A percentile compares a stretch with the other conserved stretches of the same genome.
phyloP scores from a whole-genome alignment of 2,329 filamentous ascomycete genomes.

The Paecilomyces sp. region DNA sequence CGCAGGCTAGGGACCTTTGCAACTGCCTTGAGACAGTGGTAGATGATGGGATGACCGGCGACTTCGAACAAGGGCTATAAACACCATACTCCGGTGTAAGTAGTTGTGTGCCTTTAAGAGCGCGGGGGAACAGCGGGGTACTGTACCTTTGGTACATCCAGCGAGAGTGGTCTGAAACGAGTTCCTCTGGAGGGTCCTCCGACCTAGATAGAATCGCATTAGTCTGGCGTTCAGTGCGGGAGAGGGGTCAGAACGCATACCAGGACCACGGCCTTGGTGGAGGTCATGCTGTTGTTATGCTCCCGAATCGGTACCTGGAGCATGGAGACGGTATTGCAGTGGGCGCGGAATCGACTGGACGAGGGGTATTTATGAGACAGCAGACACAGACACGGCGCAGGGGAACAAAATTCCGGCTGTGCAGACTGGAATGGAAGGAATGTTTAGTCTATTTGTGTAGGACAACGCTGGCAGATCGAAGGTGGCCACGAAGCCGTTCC shows the following conservation, averaged over 20 bases:
- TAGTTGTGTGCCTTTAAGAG: background rate
- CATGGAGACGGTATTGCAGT: constrained; percentile 23
- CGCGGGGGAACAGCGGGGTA: background rate
- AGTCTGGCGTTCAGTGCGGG: background rate
- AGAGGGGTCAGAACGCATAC: constrained; percentile 44
- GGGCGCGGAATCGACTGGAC: constrained; percentile 3
- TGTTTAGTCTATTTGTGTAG: background rate
- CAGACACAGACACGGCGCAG: constrained; percentile 3
- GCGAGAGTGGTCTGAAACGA: constrained; percentile 85
- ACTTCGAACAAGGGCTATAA: constrained; percentile 90
- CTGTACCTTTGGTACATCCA: constrained; percentile 84
- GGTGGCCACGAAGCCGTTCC: constrained; percentile 4
- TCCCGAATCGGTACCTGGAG: constrained; percentile 40
- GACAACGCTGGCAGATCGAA: background rate
- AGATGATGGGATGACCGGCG: constrained; percentile 95
- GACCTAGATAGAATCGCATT: constrained; percentile 54
- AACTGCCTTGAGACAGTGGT: constrained; percentile 90
- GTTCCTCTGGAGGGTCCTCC: constrained; percentile 93
- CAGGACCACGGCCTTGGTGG: constrained; percentile 91
- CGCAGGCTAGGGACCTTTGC: constrained; percentile 86
- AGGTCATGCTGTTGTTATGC: constrained; percentile 38
- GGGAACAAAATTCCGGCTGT: background rate
- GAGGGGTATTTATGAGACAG: constrained; percentile 3
- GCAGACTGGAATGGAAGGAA: background rate
- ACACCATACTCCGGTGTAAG: background rate